Evolutionary conservation across 345 rosid genomes (phyloP), one percentile per base, ranked within the genome.

Genomic region (Acer yangbiense): DNA sequence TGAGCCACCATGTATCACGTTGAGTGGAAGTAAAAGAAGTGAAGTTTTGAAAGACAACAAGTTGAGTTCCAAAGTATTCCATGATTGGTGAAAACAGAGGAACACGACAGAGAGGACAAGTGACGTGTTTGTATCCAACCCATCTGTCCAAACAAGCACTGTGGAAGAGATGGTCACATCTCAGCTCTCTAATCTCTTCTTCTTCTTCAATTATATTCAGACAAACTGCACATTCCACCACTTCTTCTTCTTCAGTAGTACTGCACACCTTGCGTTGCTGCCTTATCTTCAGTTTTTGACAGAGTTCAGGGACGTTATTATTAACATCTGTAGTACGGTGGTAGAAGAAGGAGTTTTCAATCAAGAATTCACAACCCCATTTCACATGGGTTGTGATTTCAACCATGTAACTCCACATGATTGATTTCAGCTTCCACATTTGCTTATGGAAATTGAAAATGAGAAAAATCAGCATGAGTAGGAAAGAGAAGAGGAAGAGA

Each of bases 71-170:
- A 39, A 43, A 48, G 6, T 4, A 35, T 16, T 68, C 80, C 16
- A 21, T 21, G 62, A 43, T 35, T 35, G 39, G 39, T 35, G 39
- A 5, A 35, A 86, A 14, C 8, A 57, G 65, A 25, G 46, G 69
- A 16, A 69, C 71, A 12, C 88, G 83, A 73, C 88, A 88, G 41
- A 86, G 85, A 0, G 89, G 91, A 68, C 89, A 88, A 9, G 80
- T 84, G 6, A 12, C 18, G 9, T 9, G 76, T 14, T 73, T 65
- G 69, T 39, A 35, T 11, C 61, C 63, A 11, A 76, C 54, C 87
- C 87, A 83, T 67, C 72, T 60, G 72, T 86, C 87, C 73, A 85
- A 58, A 72, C 91, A 86, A 60, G 60, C 65, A 14, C 74, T 75
- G 12, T 88, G 91, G 46, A 86, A 88, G 0, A 75, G 46, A 63